Percentiles rank a stretch among this genome's conserved stretches.
Conservation (phyloP, 2,329 filamentous ascomycete genomes). For the Fusarium sp. region DNA sequence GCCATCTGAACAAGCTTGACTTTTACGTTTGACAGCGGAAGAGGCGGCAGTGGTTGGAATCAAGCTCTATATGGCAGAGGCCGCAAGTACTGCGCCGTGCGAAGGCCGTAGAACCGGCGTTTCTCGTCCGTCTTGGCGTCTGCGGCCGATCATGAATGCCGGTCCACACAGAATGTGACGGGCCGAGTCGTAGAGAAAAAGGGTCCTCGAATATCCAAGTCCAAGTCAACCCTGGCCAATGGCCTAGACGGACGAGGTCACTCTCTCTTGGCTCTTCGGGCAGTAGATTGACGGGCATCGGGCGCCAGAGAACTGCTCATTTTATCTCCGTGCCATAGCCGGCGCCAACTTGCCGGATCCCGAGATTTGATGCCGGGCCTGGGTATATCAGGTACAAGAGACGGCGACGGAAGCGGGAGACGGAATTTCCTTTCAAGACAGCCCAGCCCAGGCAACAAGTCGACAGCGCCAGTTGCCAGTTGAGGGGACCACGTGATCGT, state of each 20-base stretch:
- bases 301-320: background rate
- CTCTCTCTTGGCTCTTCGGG: slow-evolving; percentile 6
- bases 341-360: slow-evolving; percentile 40
- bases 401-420: background rate
- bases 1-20: background rate
- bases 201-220: background rate
- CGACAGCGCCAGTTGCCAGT: no score
- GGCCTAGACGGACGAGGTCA: slow-evolving; percentile 22
- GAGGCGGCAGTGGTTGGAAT: slow-evolving; percentile 1
- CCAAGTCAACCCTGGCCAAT: slow-evolving; percentile 22
- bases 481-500: no score
- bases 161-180: background rate
- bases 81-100: no score
- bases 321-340: slow-evolving; percentile 46
- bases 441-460: background rate
- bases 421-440: background rate
- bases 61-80: background rate
- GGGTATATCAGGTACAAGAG: background rate
- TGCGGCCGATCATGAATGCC: background rate
- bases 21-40: background rate
- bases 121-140: background rate
- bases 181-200: background rate
- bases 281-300: background rate
- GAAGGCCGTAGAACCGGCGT: no score
- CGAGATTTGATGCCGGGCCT: slow-evolving; percentile 22